phyloP scores from a whole-genome alignment of 2,329 filamentous ascomycete species.

The Lachnellula hyalina region DNA sequence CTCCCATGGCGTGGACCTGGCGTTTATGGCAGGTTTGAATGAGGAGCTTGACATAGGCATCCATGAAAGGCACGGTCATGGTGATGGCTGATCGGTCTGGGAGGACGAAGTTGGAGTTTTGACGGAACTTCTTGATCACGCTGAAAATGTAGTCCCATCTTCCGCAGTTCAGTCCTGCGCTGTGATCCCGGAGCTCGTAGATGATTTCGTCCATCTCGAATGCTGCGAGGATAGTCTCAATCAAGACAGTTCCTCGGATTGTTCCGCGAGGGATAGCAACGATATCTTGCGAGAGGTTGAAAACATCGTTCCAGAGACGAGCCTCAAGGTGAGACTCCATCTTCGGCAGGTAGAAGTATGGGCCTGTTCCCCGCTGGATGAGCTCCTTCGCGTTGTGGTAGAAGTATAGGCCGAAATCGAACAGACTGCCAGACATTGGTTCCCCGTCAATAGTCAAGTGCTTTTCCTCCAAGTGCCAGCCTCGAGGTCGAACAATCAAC shows the following conservation, averaged over 20 bases:
- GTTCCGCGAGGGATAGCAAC: constrained; percentile 85
- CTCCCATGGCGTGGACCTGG: constrained; percentile 97
- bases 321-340: constrained; percentile 98
- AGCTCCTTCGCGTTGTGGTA: constrained; percentile 95
- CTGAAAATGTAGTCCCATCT: constrained; percentile 99
- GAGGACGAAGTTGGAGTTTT: constrained; percentile 87
- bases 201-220: constrained; percentile 99
- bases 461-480: constrained; percentile 98
- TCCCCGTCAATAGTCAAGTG: constrained; percentile 94
- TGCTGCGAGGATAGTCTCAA: constrained; percentile 94
- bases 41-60: constrained; percentile 91
- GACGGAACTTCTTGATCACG: constrained; percentile 98
- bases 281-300: constrained; percentile 93
- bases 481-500: constrained; percentile 87
- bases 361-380: constrained; percentile 75
- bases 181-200: constrained; percentile 96
- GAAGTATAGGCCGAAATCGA: constrained; percentile 98
- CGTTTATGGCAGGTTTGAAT: constrained; percentile 98
- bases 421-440: constrained; percentile 85
- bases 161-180: constrained; percentile 93
- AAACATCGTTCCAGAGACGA: constrained; percentile 94
- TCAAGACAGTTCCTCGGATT: constrained; percentile 90
- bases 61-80: constrained; percentile 98
- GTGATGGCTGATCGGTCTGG: constrained; percentile 88
- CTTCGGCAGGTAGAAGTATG: constrained; percentile 98